A percentile compares a stretch with the other conserved stretches of the same genome.
These are phyloP conservation scores for Dentipellis sp. DNA, from an alignment of 768 basidiomycete species.

Conservation along the genomic window DNA sequence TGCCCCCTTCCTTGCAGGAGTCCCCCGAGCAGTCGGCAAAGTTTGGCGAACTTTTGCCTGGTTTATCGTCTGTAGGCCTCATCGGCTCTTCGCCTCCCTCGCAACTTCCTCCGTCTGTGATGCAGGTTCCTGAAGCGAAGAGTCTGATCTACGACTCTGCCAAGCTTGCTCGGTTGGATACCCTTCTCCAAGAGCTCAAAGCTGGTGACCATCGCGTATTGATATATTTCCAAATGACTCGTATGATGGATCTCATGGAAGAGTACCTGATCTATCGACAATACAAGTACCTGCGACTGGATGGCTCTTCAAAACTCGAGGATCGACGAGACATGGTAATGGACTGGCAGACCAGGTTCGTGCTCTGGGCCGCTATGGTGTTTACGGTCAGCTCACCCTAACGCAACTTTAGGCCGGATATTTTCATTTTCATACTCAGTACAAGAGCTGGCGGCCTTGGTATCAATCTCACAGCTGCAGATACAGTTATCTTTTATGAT, in stretches of 20 bases:
- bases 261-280: conserved; percentile 96
- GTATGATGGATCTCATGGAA: conserved; percentile 99
- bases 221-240: conserved; percentile 99
- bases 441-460: conserved; percentile 95
- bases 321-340: conserved; percentile 99
- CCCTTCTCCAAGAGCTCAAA: conserved; percentile 87
- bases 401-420: conserved; percentile 52
- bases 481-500: conserved; percentile 93
- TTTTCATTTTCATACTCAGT: conserved; percentile 84
- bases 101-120: conserved; percentile 72
- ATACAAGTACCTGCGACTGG: conserved; percentile 88
- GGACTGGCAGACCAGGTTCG: conserved; percentile 95
- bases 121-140: conserved; percentile 93
- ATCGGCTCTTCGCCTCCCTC: conserved; percentile 53
- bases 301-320: conserved; percentile 90
- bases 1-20: conserved; percentile 61
- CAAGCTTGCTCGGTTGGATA: conserved; percentile 86
- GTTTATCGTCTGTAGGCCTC: conserved; percentile 58
- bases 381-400: conserved; percentile 2
- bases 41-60: conserved; percentile 45
- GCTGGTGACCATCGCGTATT: conserved; percentile 87
- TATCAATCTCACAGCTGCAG: conserved; percentile 92
- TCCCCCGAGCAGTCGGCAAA: conserved; percentile 38
- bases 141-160: conserved; percentile 93
- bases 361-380: neutral